phyloP scores from a whole-genome alignment of 164 flowering plant species.

The Taxillus chinensis region DNA sequence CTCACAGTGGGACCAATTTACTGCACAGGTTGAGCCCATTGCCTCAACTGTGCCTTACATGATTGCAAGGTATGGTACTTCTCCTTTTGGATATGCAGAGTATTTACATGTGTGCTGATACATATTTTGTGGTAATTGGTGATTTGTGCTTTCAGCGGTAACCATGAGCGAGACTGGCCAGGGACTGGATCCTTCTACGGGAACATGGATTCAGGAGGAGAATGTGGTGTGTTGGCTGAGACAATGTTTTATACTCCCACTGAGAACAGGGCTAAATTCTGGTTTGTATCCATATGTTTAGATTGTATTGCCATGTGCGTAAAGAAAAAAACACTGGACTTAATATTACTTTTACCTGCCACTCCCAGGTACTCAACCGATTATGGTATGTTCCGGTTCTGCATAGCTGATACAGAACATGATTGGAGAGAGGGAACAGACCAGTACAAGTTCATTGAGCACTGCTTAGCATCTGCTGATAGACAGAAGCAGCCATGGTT shows the following conservation, averaged over 20 bases:
- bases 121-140: not conserved
- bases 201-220: slow-evolving; percentile 62
- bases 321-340: not conserved
- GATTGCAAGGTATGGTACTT: slow-evolving; percentile 40
- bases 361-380: slow-evolving; percentile 73
- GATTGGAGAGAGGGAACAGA: slow-evolving; percentile 95
- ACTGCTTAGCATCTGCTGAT: slow-evolving; percentile 75
- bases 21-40: slow-evolving; percentile 61
- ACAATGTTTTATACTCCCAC: slow-evolving; percentile 61
- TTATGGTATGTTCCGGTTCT: slow-evolving; percentile 92
- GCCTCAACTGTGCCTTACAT: slow-evolving; percentile 67
- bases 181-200: slow-evolving; percentile 56
- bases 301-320: too few species aligned
- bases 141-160: slow-evolving; percentile 39
- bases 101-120: not conserved
- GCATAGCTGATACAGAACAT: slow-evolving; percentile 83
- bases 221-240: slow-evolving; percentile 61
- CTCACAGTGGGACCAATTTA: slow-evolving; percentile 79
- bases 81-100: not conserved
- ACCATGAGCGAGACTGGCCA: slow-evolving; percentile 79
- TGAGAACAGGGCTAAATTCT: slow-evolving; percentile 58
- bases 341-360: not conserved
- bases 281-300: slow-evolving; percentile 21
- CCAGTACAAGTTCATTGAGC: slow-evolving; percentile 79
- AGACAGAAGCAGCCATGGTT: slow-evolving; percentile 93